Evolutionary conservation across 352 stramenopile species (phyloP).

Genomic region (Phytophthora meadii): DNA sequence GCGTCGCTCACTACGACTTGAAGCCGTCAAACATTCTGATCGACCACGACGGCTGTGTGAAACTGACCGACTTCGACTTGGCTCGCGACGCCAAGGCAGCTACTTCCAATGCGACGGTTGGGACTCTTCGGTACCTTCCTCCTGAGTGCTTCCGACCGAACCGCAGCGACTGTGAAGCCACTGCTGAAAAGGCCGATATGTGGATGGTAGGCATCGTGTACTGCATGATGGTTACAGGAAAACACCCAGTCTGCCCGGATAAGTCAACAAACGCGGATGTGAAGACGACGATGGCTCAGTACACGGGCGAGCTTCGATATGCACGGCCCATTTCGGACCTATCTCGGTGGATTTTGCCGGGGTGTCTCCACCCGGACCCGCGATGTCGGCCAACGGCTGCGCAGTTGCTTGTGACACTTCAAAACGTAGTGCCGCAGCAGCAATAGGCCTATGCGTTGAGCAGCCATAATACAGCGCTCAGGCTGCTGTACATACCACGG

Average conservation of each 20-base stretch:
- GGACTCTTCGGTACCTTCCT: conserved; percentile 77
- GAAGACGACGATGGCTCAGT: conserved; percentile 39
- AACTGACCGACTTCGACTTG: conserved; percentile 93
- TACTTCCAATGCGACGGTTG: conserved; percentile 69
- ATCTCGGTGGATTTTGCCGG: conserved; percentile 72
- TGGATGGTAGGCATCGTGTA: conserved; percentile 87
- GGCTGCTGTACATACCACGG: conserved; percentile 51
- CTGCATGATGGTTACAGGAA: conserved; percentile 79
- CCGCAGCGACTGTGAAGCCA: conserved; percentile 61
- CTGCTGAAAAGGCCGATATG: conserved; percentile 82
- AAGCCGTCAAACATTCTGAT: conserved; percentile 98
- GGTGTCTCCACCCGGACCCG: conserved; percentile 72
- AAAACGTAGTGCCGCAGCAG: conserved; percentile 45
- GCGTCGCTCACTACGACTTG: conserved; percentile 92
- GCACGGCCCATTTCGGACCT: conserved; percentile 54
- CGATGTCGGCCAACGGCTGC: conserved; percentile 63
- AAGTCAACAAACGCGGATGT: conserved; percentile 66
- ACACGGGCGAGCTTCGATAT: conserved; percentile 48
- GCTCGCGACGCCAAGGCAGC: conserved; percentile 66
- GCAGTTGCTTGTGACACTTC: conserved; percentile 68
- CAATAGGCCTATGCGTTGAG: conserved; percentile 32
- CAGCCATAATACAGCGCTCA: conserved; percentile 34
- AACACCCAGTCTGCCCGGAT: conserved; percentile 73
- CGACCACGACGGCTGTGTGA: conserved; percentile 84
- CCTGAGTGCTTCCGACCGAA: conserved; percentile 76